phyloP scores from a whole-genome alignment of 2,329 filamentous ascomycete genomes.

The Emmonsiellopsis sp. region DNA sequence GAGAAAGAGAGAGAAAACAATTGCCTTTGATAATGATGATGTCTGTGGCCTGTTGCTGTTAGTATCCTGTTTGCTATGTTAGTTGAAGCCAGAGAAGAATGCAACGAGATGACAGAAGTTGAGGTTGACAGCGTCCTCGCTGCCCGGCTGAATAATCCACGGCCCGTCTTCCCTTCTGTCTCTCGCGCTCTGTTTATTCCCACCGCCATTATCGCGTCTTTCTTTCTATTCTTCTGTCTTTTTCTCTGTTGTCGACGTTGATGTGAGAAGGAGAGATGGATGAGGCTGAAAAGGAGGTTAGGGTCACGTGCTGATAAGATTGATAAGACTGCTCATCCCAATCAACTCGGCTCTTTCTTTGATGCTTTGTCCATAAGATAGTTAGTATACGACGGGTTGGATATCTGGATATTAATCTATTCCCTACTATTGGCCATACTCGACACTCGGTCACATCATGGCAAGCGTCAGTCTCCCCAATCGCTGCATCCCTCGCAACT shows the following conservation, averaged over 20 bases:
- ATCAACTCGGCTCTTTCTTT: neutral
- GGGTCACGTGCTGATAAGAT: neutral
- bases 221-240: neutral
- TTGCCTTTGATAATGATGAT: neutral
- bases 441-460: neutral
- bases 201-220: neutral
- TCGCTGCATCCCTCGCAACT: neutral
- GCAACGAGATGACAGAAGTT: too few relatives aligned
- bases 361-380: neutral
- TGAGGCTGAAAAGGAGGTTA: neutral
- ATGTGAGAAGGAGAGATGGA: neutral
- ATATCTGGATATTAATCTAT: neutral
- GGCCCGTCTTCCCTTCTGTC: neutral
- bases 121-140: too few relatives aligned
- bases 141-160: too few relatives aligned
- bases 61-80: neutral
- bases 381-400: too few relatives aligned
- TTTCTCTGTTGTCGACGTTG: neutral
- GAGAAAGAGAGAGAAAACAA: neutral
- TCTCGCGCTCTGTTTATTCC: neutral
- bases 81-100: too few relatives aligned
- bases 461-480: conserved; percentile 1
- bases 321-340: neutral
- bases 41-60: neutral
- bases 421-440: too few relatives aligned